phyloP scores from a whole-genome alignment of 2,329 filamentous ascomycete genomes.

The Aureobasidium zeae region DNA sequence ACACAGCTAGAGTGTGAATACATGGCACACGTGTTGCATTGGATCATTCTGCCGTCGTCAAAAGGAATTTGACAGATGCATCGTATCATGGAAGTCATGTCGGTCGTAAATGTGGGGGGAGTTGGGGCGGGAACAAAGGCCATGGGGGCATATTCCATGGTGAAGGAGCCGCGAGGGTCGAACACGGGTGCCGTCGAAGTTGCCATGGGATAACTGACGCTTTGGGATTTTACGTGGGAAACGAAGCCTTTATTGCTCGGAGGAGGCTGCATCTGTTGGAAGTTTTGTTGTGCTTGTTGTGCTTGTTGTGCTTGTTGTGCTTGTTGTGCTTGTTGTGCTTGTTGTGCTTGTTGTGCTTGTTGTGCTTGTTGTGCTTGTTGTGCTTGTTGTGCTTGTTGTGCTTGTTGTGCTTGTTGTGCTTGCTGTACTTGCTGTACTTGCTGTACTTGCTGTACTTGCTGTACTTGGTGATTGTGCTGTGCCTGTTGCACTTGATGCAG shows the following conservation, averaged over 20 bases:
- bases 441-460: slow-evolving; percentile 8
- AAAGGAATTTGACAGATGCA: slow-evolving; percentile 50
- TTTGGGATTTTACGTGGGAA: slow-evolving; percentile 15
- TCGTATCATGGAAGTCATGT: slow-evolving; percentile 34
- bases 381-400: slow-evolving; percentile 4
- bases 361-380: slow-evolving; percentile 9
- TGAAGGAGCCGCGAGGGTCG: slow-evolving; percentile 13
- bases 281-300: slow-evolving; percentile 3
- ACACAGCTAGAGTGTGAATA: slow-evolving; percentile 53
- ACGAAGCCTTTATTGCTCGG: neutral
- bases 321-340: neutral
- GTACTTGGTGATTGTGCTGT: neutral
- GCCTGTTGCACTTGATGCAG: neutral
- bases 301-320: slow-evolving; percentile 11
- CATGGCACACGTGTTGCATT: slow-evolving; percentile 55
- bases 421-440: slow-evolving; percentile 10
- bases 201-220: neutral
- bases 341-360: neutral
- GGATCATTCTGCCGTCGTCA: slow-evolving; percentile 49
- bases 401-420: neutral
- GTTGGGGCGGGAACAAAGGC: slow-evolving; percentile 9
- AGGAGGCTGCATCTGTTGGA: slow-evolving; percentile 11
- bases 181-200: slow-evolving; percentile 12
- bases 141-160: slow-evolving; percentile 9
- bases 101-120: slow-evolving; percentile 14